These are phyloP conservation scores for Psilocybe cubensis DNA, from an alignment of 768 basidiomycete genomes.

Conservation along the genomic window DNA sequence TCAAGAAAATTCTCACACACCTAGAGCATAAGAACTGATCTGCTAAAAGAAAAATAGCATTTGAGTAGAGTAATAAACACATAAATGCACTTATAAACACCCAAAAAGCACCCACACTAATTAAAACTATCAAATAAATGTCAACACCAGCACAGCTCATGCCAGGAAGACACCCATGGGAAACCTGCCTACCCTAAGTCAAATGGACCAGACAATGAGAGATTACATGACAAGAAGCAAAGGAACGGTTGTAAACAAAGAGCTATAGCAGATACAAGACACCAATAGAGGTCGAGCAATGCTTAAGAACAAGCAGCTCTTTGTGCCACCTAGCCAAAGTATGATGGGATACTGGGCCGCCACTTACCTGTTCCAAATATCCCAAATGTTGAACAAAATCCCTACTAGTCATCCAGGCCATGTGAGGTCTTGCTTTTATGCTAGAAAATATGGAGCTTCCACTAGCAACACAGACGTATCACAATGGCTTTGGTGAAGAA, in stretches of 20 bases:
- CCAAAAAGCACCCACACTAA: neutral
- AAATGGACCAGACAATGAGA: neutral
- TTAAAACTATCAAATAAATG: neutral
- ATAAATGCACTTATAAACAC: too few relatives aligned
- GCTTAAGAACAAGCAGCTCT: neutral
- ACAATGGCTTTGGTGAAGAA: neutral
- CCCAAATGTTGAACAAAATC: neutral
- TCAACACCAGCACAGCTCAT: neutral
- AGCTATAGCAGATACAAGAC: neutral
- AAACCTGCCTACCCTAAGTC: neutral
- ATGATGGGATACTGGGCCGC: neutral
- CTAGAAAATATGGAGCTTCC: neutral
- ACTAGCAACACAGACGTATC: neutral
- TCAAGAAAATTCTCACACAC: neutral
- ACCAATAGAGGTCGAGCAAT: neutral
- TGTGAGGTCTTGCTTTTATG: neutral
- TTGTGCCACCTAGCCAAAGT: neutral
- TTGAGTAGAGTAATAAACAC: neutral
- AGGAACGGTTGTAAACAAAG: neutral
- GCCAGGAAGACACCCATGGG: neutral
- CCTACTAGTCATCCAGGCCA: neutral
- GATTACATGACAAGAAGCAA: neutral
- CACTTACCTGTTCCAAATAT: neutral
- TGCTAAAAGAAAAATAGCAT: neutral
- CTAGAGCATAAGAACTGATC: neutral